Evolutionary conservation across 2,329 filamentous ascomycete genomes (phyloP).

Genomic region (Botryosphaeria agaves): DNA sequence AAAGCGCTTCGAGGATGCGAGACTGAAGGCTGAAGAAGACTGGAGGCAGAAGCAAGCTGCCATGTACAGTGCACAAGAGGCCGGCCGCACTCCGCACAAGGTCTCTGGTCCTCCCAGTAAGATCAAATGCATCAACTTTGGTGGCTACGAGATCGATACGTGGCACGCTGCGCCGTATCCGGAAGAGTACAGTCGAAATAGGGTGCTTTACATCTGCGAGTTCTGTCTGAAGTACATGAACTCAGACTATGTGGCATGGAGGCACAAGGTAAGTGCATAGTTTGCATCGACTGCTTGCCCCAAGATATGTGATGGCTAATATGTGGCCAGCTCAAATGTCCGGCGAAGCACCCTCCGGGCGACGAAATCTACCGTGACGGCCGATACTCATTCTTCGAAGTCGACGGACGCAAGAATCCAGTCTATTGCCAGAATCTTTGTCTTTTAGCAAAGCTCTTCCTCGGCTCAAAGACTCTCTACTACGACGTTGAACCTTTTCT

Average conservation of each 20-base stretch:
- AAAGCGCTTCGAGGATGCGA: constrained; percentile 74
- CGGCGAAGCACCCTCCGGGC: constrained; percentile 88
- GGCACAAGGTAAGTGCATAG: constrained; percentile 63
- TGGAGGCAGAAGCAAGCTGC: constrained; percentile 55
- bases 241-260: constrained; percentile 94
- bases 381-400: constrained; percentile 89
- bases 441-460: constrained; percentile 84
- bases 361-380: constrained; percentile 94
- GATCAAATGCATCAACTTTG: constrained; percentile 98
- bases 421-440: constrained; percentile 99
- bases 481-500: constrained; percentile 96
- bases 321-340: constrained; percentile 49
- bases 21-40: constrained; percentile 79
- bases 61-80: constrained; percentile 46
- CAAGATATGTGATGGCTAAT: constrained; percentile 8
- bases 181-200: constrained; percentile 93
- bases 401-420: constrained; percentile 89
- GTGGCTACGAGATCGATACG: constrained; percentile 93
- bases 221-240: constrained; percentile 99
- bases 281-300: neutral
- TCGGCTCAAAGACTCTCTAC: constrained; percentile 97
- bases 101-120: constrained; percentile 77
- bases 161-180: constrained; percentile 98
- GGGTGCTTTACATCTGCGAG: constrained; percentile 96
- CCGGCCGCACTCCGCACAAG: constrained; percentile 52